phyloP scores from a whole-genome alignment of 495 filamentous ascomycete genomes.

The Podospora appendiculata region DNA sequence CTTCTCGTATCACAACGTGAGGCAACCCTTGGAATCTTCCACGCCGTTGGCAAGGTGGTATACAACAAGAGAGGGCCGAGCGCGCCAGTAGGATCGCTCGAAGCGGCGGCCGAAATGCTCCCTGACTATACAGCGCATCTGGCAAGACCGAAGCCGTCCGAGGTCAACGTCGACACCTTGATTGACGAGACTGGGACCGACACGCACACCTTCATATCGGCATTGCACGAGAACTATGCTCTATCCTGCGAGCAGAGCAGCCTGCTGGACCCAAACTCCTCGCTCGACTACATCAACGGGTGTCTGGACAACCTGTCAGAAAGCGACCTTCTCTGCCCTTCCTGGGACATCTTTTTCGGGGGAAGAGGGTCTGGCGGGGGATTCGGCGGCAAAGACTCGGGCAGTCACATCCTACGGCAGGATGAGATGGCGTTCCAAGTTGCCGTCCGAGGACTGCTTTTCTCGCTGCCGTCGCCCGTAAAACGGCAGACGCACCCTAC shows the following conservation, averaged over 20 bases:
- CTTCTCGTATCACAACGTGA: conserved; percentile 76
- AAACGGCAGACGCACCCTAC: conserved; percentile 49
- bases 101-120: conserved; percentile 34
- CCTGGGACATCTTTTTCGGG: conserved; percentile 47
- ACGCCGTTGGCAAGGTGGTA: conserved; percentile 89
- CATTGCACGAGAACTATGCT: conserved; percentile 90
- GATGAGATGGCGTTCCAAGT: conserved; percentile 90
- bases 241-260: conserved; percentile 65
- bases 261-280: conserved; percentile 34
- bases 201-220: conserved; percentile 78
- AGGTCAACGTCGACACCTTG: conserved; percentile 65
- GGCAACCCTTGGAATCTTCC: conserved; percentile 83
- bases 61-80: conserved; percentile 76
- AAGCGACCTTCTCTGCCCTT: conserved; percentile 68
- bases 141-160: conserved; percentile 55
- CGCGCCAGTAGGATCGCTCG: conserved; percentile 17
- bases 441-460: conserved; percentile 73
- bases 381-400: conserved; percentile 41
- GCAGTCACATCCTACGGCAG: conserved; percentile 70
- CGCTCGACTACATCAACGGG: conserved; percentile 58
- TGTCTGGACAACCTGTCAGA: conserved; percentile 85
- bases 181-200: conserved; percentile 89
- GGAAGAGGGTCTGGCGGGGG: conserved; percentile 34
- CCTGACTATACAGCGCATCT: conserved; percentile 57
- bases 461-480: conserved; percentile 78